phyloP scores from a whole-genome alignment of 805 yeast species.

The Metschnikowia koreensis region DNA sequence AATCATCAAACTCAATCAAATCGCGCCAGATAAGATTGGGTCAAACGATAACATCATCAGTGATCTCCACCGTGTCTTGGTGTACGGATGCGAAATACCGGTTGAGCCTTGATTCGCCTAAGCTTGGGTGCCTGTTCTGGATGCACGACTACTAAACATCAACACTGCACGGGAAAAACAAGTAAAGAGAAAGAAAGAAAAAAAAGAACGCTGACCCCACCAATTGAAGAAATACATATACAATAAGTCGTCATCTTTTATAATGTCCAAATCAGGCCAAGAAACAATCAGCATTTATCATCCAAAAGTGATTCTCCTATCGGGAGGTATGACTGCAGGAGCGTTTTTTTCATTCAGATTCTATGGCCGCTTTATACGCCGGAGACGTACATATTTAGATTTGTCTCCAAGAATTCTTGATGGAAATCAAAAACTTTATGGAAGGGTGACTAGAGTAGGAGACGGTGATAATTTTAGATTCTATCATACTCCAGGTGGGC shows the following conservation, averaged over 20 bases:
- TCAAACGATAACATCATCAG: neutral
- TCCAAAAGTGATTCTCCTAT: slow-evolving; percentile 39
- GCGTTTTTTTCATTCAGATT: slow-evolving; percentile 29
- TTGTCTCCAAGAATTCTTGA: slow-evolving; percentile 36
- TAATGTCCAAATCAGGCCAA: slow-evolving; percentile 1
- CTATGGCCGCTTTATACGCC: slow-evolving; percentile 32
- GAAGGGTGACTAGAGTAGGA: slow-evolving; percentile 85
- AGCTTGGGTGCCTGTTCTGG: neutral
- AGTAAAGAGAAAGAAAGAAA: too few relatives aligned
- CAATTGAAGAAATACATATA: too few relatives aligned
- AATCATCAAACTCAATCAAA: neutral
- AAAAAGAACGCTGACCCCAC: too few relatives aligned
- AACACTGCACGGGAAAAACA: neutral
- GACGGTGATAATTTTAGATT: slow-evolving; percentile 95
- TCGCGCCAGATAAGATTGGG: neutral
- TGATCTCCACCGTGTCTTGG: neutral
- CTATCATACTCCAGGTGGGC: slow-evolving; percentile 92
- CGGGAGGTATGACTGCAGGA: slow-evolving; percentile 34
- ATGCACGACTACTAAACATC: neutral
- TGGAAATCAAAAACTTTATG: slow-evolving; percentile 37
- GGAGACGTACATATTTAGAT: slow-evolving; percentile 37
- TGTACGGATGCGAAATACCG: neutral
- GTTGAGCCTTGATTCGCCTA: neutral
- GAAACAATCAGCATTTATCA: slow-evolving; percentile 20
- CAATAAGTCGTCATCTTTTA: neutral